Evolutionary conservation across 148 eudicot genomes (phyloP).

Genomic region (Persicaria tinctoria): DNA sequence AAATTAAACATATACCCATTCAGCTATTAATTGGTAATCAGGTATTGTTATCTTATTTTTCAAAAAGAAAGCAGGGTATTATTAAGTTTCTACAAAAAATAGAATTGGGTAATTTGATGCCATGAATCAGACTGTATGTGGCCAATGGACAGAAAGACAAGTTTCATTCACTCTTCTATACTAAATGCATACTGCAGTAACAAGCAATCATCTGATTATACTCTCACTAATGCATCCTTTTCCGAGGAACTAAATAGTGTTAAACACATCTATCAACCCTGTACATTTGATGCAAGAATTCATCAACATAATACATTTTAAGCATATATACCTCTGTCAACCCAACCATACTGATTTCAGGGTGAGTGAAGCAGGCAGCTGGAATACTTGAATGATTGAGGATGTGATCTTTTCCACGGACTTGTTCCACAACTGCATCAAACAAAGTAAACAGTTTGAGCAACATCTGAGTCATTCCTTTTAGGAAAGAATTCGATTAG

Average conservation of each 20-base stretch:
- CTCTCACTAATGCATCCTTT: background rate
- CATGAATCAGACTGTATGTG: background rate
- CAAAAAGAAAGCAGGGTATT: background rate
- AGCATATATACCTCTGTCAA: constrained; percentile 67
- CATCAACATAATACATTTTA: background rate
- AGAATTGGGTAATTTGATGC: background rate
- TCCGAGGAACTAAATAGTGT: background rate
- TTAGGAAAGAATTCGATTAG: too few relatives aligned
- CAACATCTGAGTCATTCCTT: background rate
- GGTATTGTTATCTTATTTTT: too few relatives aligned
- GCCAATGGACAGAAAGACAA: background rate
- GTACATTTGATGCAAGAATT: background rate
- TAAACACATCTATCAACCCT: background rate
- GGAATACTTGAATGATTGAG: constrained; percentile 94
- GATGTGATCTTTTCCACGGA: constrained; percentile 81
- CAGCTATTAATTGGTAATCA: background rate
- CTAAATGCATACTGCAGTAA: background rate
- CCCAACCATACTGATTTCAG: constrained; percentile 99
- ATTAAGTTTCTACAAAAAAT: background rate
- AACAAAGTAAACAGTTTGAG: background rate
- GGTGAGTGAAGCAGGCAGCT: constrained; percentile 99
- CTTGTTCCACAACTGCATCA: constrained; percentile 81
- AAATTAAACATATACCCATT: constrained; percentile 7
- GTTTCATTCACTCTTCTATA: background rate
- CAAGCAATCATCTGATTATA: constrained; percentile 1